Evolutionary conservation across 2,329 filamentous ascomycete genomes (phyloP).

Genomic region (Aureobasidium melanogenum): DNA sequence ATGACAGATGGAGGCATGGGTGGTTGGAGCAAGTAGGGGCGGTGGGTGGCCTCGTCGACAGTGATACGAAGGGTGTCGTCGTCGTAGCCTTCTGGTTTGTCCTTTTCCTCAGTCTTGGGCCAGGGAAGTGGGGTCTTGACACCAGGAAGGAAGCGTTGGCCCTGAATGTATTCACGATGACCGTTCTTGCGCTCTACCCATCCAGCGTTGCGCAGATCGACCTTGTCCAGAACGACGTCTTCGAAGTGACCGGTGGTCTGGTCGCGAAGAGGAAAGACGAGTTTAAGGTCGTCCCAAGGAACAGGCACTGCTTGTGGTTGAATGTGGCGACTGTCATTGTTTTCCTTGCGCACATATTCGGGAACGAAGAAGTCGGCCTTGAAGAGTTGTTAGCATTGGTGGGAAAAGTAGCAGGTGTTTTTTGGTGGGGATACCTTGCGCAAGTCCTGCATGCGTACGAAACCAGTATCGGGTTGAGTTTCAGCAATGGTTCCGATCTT

Average conservation of each 20-base stretch:
- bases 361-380: conserved; percentile 36
- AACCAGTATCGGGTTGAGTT: conserved; percentile 35
- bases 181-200: conserved; percentile 30
- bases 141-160: conserved; percentile 53
- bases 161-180: conserved; percentile 37
- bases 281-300: conserved; percentile 63
- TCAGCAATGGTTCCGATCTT: conserved; percentile 66
- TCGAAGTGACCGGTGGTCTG: conserved; percentile 53
- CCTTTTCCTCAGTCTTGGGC: conserved; percentile 47
- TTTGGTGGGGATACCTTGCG: conserved; percentile 28
- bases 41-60: conserved; percentile 66
- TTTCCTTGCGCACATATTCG: conserved; percentile 31
- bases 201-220: conserved; percentile 36
- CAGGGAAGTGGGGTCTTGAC: conserved; percentile 68
- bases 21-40: conserved; percentile 65
- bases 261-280: conserved; percentile 69
- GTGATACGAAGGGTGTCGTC: conserved; percentile 67
- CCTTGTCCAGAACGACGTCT: conserved; percentile 70
- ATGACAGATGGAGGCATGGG: conserved; percentile 74
- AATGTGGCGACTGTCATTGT: conserved; percentile 30
- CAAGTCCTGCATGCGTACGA: conserved; percentile 29
- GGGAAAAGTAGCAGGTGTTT: not conserved
- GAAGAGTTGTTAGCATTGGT: conserved; percentile 15
- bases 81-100: conserved; percentile 45
- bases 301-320: conserved; percentile 44